These are phyloP conservation scores for Ulmus americana DNA, from an alignment of 331 rosid species.

Conservation along the genomic window DNA sequence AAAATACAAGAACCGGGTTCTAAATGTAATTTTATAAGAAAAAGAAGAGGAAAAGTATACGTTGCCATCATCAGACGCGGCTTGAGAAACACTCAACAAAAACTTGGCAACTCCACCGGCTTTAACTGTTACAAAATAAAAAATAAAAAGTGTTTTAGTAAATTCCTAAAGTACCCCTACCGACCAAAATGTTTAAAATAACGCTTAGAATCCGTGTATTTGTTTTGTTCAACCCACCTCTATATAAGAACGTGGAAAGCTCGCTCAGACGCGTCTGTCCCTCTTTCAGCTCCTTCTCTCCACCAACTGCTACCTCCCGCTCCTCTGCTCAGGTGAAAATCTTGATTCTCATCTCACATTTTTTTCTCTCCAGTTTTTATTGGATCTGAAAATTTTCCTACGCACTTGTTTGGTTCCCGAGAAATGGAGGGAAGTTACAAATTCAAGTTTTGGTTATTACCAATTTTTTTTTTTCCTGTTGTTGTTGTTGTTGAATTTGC, in stretches of 20 bases:
- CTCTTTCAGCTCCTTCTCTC: not conserved
- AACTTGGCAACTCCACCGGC: too few relatives aligned
- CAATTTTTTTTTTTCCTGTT: not conserved
- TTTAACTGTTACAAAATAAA: too few relatives aligned
- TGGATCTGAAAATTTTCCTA: conserved; percentile 9
- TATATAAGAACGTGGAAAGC: conserved; percentile 1
- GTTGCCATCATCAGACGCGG: too few relatives aligned
- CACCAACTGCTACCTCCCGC: not conserved
- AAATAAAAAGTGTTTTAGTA: too few relatives aligned
- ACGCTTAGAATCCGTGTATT: too few relatives aligned
- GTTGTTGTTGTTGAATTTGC: not conserved
- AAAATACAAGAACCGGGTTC: too few relatives aligned
- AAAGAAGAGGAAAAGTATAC: too few relatives aligned
- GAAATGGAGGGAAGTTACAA: conserved; percentile 16
- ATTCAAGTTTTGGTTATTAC: conserved; percentile 2
- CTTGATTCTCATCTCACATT: not conserved
- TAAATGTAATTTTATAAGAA: too few relatives aligned
- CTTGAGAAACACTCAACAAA: too few relatives aligned
- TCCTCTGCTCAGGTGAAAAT: conserved; percentile 6
- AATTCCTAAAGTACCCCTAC: conserved; percentile 15
- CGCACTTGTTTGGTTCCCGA: conserved; percentile 1
- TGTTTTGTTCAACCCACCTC: not conserved
- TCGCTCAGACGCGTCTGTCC: not conserved
- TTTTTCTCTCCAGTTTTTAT: conserved; percentile 2
- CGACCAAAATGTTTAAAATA: not conserved